A percentile compares a stretch with the other conserved stretches of the same genome.
These are phyloP conservation scores for Acephala macrosclerotiorum DNA, from an alignment of 2,329 filamentous ascomycete species.

Conservation along the genomic window DNA sequence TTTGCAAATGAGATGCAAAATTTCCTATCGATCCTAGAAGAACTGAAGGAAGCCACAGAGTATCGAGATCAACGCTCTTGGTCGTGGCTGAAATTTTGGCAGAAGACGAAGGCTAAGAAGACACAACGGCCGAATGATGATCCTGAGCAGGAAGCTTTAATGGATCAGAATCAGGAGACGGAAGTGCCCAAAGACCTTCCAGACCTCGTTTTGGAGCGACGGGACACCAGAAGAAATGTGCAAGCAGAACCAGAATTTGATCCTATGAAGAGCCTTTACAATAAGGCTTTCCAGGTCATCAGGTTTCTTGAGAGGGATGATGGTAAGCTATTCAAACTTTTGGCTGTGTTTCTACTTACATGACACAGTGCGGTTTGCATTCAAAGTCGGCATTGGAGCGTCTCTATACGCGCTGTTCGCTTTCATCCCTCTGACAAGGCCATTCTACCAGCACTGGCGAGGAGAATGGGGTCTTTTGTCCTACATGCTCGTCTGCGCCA, in stretches of 20 bases:
- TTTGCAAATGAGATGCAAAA: conserved; percentile 89
- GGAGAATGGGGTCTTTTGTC: conserved; percentile 97
- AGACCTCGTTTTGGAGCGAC: conserved; percentile 27
- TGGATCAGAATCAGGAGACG: conserved; percentile 35
- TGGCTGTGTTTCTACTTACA: background rate
- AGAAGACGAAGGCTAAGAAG: conserved; percentile 41
- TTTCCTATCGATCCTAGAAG: conserved; percentile 84
- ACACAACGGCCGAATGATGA: conserved; percentile 21
- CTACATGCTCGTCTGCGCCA: conserved; percentile 97
- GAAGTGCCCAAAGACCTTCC: conserved; percentile 38
- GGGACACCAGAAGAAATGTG: conserved; percentile 26
- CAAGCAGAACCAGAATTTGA: conserved; percentile 15
- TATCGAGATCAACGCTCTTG: conserved; percentile 70
- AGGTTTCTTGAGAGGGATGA: conserved; percentile 69
- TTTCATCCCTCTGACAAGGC: conserved; percentile 80
- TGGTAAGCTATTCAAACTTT: conserved; percentile 51
- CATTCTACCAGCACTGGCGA: conserved; percentile 85
- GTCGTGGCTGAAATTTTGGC: conserved; percentile 89
- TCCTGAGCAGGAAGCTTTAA: conserved; percentile 41
- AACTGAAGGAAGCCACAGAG: conserved; percentile 77
- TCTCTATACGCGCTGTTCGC: conserved; percentile 88
- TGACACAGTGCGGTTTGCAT: conserved; percentile 70
- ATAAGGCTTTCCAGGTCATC: conserved; percentile 61
- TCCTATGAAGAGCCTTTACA: conserved; percentile 29
- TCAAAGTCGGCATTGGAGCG: conserved; percentile 93